These are phyloP conservation scores for Bidens hawaiensis DNA, from an alignment of 140 eudicot species.

Conservation along the genomic window DNA sequence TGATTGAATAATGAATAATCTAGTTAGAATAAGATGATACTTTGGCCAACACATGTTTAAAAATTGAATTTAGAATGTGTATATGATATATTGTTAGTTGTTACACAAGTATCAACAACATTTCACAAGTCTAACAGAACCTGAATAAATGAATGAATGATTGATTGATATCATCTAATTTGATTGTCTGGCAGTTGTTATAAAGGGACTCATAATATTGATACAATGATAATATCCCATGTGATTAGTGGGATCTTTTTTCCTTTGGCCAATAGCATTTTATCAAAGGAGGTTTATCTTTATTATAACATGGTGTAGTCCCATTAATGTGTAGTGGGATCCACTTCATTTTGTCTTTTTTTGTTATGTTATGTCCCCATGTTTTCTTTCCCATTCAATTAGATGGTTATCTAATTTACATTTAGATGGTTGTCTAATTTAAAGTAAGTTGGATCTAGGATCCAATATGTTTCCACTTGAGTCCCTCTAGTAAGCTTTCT, in stretches of 20 bases:
- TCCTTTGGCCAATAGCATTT: conserved; percentile 24
- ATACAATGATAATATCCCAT: conserved; percentile 27
- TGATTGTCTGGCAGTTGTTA: conserved; percentile 21
- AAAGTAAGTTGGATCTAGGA: too few species aligned
- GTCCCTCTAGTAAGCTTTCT: too few species aligned
- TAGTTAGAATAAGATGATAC: conserved; percentile 6
- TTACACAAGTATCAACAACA: conserved; percentile 1
- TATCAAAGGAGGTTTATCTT: conserved; percentile 24
- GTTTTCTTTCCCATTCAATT: conserved; percentile 5
- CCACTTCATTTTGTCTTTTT: conserved; percentile 26
- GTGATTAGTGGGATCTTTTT: conserved; percentile 37
- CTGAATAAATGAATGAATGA: background rate
- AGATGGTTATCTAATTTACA: background rate
- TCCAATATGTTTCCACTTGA: too few species aligned
- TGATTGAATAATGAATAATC: background rate
- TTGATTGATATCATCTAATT: conserved; percentile 1
- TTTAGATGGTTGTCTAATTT: too few species aligned
- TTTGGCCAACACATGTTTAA: background rate
- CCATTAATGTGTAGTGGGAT: conserved; percentile 29
- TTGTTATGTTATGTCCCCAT: conserved; percentile 9
- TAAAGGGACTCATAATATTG: conserved; percentile 23
- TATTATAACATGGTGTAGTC: conserved; percentile 32
- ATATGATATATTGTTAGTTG: too few species aligned
- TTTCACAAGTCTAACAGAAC: background rate
- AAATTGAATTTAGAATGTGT: background rate